phyloP scores from a whole-genome alignment of 345 rosid species.

The Euphorbia lathyris region DNA sequence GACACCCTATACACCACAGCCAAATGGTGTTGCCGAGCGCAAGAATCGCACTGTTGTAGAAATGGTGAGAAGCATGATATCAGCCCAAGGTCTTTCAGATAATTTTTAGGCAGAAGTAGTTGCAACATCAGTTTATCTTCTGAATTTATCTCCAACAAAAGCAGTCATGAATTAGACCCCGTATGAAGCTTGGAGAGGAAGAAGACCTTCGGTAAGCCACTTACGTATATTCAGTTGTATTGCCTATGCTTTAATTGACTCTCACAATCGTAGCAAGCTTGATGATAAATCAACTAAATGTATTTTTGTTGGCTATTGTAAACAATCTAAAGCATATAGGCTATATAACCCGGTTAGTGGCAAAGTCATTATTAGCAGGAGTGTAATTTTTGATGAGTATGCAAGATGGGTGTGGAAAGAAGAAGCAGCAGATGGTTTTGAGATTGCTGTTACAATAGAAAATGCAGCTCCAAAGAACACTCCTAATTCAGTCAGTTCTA shows the following conservation, averaged over 20 bases:
- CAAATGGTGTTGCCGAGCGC: not conserved
- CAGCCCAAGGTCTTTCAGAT: not conserved
- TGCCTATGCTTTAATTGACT: not conserved
- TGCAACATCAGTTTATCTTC: not conserved
- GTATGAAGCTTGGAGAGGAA: not conserved
- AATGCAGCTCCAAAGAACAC: not conserved
- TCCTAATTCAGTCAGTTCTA: too few species aligned
- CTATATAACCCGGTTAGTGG: not conserved
- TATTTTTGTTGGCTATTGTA: not conserved
- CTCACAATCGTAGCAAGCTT: not conserved
- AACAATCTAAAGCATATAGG: not conserved
- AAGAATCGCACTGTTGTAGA: not conserved
- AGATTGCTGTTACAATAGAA: not conserved
- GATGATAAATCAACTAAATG: too few species aligned
- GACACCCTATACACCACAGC: not conserved
- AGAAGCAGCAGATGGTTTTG: not conserved
- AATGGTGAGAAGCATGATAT: not conserved
- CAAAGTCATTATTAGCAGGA: not conserved
- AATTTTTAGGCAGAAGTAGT: not conserved
- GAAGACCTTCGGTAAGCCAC: not conserved
- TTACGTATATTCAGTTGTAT: not conserved
- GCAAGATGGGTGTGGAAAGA: not conserved
- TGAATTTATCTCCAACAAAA: not conserved
- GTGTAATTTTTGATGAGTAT: not conserved
- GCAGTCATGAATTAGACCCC: not conserved